These are phyloP conservation scores for Penicillium verhagenii DNA, from an alignment of 495 filamentous ascomycete genomes.

Conservation along the genomic window DNA sequence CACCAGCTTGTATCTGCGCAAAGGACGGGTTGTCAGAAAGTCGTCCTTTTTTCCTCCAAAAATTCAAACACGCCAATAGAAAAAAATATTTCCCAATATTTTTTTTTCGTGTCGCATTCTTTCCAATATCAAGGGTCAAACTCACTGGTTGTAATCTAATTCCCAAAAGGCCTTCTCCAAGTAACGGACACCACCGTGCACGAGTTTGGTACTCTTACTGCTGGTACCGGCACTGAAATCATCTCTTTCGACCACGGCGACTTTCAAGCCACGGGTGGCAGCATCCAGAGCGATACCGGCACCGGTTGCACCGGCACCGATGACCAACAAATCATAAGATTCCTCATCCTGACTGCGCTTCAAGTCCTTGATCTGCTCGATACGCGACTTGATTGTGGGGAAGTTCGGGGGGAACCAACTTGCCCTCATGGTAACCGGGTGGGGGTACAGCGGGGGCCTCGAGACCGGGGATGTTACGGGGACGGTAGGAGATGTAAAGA, in stretches of 20 bases:
- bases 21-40: too few relatives aligned
- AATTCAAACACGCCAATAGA: too few relatives aligned
- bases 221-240: slow-evolving; percentile 94
- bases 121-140: slow-evolving; percentile 1
- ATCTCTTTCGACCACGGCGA: slow-evolving; percentile 91
- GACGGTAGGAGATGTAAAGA: slow-evolving; percentile 78
- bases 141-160: slow-evolving; percentile 86
- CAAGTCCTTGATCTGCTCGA: slow-evolving; percentile 55
- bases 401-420: slow-evolving; percentile 79
- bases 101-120: not conserved
- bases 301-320: slow-evolving; percentile 91
- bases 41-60: too few relatives aligned
- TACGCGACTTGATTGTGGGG: slow-evolving; percentile 69
- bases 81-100: too few relatives aligned
- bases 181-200: slow-evolving; percentile 95
- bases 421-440: slow-evolving; percentile 76
- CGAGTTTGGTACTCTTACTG: slow-evolving; percentile 95
- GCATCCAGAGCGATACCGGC: slow-evolving; percentile 93
- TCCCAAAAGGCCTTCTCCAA: slow-evolving; percentile 97
- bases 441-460: slow-evolving; percentile 78
- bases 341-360: slow-evolving; percentile 38
- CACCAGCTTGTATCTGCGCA: slow-evolving; percentile 79
- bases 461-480: slow-evolving; percentile 80
- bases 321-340: slow-evolving; percentile 83
- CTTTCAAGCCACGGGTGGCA: slow-evolving; percentile 86